phyloP scores from a whole-genome alignment of 2,329 filamentous ascomycete species.

The Exophiala sp. region DNA sequence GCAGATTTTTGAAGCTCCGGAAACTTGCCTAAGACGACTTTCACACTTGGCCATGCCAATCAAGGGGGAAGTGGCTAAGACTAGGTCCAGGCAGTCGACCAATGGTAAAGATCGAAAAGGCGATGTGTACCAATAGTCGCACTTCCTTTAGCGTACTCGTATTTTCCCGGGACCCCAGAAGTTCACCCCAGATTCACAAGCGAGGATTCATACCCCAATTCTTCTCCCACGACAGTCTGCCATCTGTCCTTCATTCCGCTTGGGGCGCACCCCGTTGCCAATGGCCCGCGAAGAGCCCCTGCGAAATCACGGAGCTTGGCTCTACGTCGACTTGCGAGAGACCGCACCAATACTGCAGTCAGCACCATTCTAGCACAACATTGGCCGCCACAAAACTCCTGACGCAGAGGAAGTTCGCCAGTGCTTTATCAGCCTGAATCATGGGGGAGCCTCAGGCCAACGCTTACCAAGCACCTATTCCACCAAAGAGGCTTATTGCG shows the following conservation, averaged over 20 bases:
- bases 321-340: neutral
- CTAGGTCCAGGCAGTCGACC: neutral
- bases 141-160: neutral
- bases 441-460: neutral
- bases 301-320: neutral
- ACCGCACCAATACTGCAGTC: neutral
- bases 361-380: neutral
- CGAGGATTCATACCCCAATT: neutral
- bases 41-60: neutral
- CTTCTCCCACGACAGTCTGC: neutral
- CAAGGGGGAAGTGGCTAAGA: neutral
- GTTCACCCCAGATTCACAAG: neutral
- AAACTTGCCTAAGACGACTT: neutral
- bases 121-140: neutral
- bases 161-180: neutral
- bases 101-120: neutral
- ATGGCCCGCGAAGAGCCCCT: neutral
- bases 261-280: neutral
- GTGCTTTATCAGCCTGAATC: neutral
- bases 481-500: neutral
- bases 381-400: neutral
- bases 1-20: neutral
- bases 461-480: neutral
- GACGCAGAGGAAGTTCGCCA: neutral
- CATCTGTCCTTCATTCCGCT: neutral